Evolutionary conservation across 2,329 filamentous ascomycete genomes (phyloP).

Genomic region (Thielaviopsis ethacetica): DNA sequence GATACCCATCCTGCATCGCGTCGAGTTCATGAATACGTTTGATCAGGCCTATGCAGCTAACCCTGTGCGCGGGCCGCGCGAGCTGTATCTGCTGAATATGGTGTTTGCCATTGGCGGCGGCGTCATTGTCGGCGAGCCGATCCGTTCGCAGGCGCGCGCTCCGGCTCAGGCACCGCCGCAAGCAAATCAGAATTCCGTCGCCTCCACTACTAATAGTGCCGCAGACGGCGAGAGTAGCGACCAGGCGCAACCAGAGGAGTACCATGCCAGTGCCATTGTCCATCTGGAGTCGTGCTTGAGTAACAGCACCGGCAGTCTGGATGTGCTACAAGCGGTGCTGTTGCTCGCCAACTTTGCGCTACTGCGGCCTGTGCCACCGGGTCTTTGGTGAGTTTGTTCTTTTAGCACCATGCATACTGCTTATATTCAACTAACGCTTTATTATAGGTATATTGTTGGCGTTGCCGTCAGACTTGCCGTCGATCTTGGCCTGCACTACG

Average conservation of each 20-base stretch:
- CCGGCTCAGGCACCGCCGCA: slow-evolving; percentile 15
- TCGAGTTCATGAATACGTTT: slow-evolving; percentile 79
- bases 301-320: slow-evolving; percentile 71
- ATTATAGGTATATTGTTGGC: slow-evolving; percentile 69
- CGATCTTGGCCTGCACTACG: slow-evolving; percentile 81
- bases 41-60: slow-evolving; percentile 62
- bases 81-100: slow-evolving; percentile 91
- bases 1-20: slow-evolving; percentile 78
- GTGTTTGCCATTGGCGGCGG: slow-evolving; percentile 92
- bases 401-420: not conserved
- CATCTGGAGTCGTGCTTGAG: slow-evolving; percentile 79
- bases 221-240: slow-evolving; percentile 18
- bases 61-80: slow-evolving; percentile 51
- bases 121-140: slow-evolving; percentile 61
- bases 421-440: slow-evolving; percentile 2
- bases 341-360: slow-evolving; percentile 83
- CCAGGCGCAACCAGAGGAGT: slow-evolving; percentile 74
- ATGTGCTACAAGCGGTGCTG: slow-evolving; percentile 86
- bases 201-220: no score
- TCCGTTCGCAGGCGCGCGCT: slow-evolving; percentile 28
- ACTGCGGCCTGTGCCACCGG: slow-evolving; percentile 77
- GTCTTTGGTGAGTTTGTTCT: slow-evolving; percentile 48
- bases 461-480: slow-evolving; percentile 82
- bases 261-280: slow-evolving; percentile 85
- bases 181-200: not conserved